phyloP scores from a whole-genome alignment of 2,329 filamentous ascomycete species.

The Ophidiomyces ophidiicola region DNA sequence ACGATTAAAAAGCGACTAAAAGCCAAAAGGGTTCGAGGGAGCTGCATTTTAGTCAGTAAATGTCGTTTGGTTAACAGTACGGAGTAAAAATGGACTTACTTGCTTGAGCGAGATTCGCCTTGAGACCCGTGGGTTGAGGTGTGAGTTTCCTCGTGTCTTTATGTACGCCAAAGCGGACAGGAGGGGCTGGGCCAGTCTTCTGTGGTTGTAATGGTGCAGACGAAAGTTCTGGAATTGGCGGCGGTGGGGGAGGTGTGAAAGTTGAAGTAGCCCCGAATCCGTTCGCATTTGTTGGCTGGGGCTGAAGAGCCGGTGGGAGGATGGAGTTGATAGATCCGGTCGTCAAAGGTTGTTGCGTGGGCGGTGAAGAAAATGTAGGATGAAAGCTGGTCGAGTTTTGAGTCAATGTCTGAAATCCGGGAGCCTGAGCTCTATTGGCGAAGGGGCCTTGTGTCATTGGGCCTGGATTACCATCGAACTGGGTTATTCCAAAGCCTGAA shows the following conservation, averaged over 20 bases:
- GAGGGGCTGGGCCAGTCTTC: conserved; percentile 73
- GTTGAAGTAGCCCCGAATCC: conserved; percentile 34
- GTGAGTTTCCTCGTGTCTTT: conserved; percentile 61
- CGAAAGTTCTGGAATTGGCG: conserved; percentile 47
- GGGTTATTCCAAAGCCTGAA: conserved; percentile 21
- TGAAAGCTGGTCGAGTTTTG: conserved; percentile 47
- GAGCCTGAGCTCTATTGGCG: conserved; percentile 32
- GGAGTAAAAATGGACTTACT: conserved; percentile 58
- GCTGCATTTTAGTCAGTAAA: conserved; percentile 33
- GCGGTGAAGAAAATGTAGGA: conserved; percentile 33
- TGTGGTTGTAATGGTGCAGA: conserved; percentile 57
- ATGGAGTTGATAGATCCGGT: conserved; percentile 36
- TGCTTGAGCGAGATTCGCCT: conserved; percentile 84
- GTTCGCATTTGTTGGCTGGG: conserved; percentile 40
- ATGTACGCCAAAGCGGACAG: conserved; percentile 75
- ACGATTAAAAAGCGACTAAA: conserved; percentile 31
- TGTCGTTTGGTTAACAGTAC: conserved; percentile 13
- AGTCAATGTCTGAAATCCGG: conserved; percentile 34
- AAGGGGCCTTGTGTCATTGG: conserved; percentile 15
- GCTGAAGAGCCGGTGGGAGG: conserved; percentile 31
- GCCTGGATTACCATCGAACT: conserved; percentile 24
- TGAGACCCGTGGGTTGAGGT: conserved; percentile 75
- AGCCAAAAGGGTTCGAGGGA: conserved; percentile 59
- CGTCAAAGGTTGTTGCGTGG: conserved; percentile 39
- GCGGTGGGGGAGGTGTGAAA: conserved; percentile 43